Evolutionary conservation across 164 flowering plant genomes (phyloP).

Genomic region (Buxus sempervirens): DNA sequence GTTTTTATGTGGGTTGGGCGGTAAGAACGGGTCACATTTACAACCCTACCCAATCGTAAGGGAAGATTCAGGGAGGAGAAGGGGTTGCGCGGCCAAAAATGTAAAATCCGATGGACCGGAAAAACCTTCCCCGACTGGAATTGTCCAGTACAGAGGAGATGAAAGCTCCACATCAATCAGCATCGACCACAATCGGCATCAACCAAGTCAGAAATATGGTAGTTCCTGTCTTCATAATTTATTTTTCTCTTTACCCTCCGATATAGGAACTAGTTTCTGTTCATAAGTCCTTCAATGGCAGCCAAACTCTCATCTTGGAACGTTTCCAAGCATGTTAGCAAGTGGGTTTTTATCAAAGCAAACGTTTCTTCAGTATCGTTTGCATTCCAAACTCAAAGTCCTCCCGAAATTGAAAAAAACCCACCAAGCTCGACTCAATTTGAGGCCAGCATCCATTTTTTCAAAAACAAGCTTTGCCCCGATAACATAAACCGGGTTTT

Average conservation of each 20-base stretch:
- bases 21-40: no score
- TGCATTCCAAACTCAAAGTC: conserved; percentile 18
- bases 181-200: not conserved
- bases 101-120: no score
- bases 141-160: no score
- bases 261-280: not conserved
- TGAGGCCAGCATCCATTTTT: conserved; percentile 31
- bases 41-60: no score
- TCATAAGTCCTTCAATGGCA: conserved; percentile 29
- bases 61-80: no score
- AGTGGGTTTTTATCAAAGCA: conserved; percentile 27
- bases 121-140: no score
- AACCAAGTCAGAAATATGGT: not conserved
- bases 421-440: conserved; percentile 19
- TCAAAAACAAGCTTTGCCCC: conserved; percentile 36
- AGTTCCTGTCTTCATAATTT: not conserved
- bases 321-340: conserved; percentile 26
- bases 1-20: no score
- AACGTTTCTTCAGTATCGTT: conserved; percentile 41
- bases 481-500: conserved; percentile 44
- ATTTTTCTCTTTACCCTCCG: not conserved
- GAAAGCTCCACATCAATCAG: not conserved
- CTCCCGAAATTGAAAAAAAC: conserved; percentile 24
- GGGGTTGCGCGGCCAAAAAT: no score
- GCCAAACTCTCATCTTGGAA: conserved; percentile 38